Conservation (phyloP, 1,284 basidiomycete species). For the Papiliotrema nemorosa region DNA sequence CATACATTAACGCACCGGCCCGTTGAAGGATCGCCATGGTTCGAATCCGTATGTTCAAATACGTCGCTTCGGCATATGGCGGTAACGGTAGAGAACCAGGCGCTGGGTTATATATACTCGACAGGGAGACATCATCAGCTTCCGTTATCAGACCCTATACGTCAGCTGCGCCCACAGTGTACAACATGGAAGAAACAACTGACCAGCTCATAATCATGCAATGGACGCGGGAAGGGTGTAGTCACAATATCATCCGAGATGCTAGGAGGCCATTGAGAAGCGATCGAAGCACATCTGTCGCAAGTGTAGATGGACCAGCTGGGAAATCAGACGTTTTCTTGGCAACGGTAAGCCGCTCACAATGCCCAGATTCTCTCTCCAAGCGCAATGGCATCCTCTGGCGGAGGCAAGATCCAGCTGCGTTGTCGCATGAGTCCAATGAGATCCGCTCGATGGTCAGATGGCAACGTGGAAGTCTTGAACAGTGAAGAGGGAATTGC, state of each 20-base stretch:
- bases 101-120: constrained; percentile 15
- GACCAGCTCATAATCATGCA: constrained; percentile 41
- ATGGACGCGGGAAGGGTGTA: constrained; percentile 37
- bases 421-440: constrained; percentile 30
- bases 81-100: constrained; percentile 8
- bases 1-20: constrained; percentile 39
- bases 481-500: constrained; percentile 31
- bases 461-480: constrained; percentile 11
- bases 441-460: constrained; percentile 16
- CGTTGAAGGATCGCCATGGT: constrained; percentile 31
- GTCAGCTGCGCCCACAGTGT: neutral
- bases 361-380: constrained; percentile 44
- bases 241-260: constrained; percentile 31
- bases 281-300: constrained; percentile 30
- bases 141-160: constrained; percentile 5
- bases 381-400: constrained; percentile 34
- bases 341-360: constrained; percentile 15
- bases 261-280: constrained; percentile 29
- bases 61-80: constrained; percentile 19
- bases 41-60: constrained; percentile 26
- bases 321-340: neutral
- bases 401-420: constrained; percentile 25
- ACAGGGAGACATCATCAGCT: constrained; percentile 28
- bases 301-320: constrained; percentile 37
- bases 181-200: constrained; percentile 8